phyloP scores from a whole-genome alignment of 2,329 filamentous ascomycete genomes.

The Ciborinia camelliae region DNA sequence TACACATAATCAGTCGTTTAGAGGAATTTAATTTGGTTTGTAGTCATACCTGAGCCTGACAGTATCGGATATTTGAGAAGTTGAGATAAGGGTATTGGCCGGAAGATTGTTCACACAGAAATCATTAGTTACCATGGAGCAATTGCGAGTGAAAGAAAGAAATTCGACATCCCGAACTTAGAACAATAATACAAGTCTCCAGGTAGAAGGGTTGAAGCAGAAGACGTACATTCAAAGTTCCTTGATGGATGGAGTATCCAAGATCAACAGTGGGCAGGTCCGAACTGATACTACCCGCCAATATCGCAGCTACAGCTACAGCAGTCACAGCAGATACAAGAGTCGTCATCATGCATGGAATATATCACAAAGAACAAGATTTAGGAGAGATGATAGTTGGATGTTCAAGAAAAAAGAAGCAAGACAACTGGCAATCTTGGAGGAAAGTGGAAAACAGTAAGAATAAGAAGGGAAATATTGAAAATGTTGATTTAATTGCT shows the following conservation, averaged over 20 bases:
- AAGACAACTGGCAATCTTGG: neutral
- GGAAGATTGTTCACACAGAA: constrained; percentile 26
- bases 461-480: too few species aligned
- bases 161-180: too few species aligned
- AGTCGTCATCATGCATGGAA: neutral
- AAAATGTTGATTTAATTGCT: too few species aligned
- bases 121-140: too few species aligned
- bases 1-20: neutral
- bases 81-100: constrained; percentile 36
- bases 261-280: constrained; percentile 33
- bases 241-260: constrained; percentile 34
- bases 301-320: neutral
- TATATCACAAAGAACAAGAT: neutral
- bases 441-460: neutral
- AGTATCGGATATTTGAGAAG: constrained; percentile 45
- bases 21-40: neutral
- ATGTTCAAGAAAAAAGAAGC: neutral
- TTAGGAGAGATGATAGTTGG: neutral
- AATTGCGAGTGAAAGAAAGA: neutral
- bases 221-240: constrained; percentile 29
- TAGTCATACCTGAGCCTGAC: constrained; percentile 32
- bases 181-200: neutral
- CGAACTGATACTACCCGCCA: too few species aligned
- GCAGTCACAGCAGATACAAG: neutral
- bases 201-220: neutral